These are phyloP conservation scores for Blastomyces silverae DNA, from an alignment of 2,329 filamentous ascomycete genomes.

Conservation along the genomic window DNA sequence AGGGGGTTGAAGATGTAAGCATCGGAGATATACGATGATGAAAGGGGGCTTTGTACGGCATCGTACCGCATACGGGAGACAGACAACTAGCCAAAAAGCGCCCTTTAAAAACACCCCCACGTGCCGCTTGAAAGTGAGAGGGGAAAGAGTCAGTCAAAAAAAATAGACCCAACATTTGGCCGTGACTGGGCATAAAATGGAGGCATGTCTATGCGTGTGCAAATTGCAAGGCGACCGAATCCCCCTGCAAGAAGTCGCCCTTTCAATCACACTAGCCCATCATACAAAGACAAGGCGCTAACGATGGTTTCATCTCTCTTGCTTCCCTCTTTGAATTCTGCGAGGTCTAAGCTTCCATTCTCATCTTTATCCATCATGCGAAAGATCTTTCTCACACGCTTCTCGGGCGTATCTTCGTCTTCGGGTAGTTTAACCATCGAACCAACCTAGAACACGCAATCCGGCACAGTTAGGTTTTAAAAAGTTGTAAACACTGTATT, in stretches of 20 bases:
- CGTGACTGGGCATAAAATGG: background rate
- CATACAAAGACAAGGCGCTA: constrained; percentile 90
- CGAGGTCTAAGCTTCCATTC: constrained; percentile 92
- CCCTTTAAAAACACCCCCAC: background rate
- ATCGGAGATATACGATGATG: background rate
- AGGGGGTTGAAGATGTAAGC: background rate
- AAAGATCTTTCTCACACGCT: constrained; percentile 97
- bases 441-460: constrained; percentile 61
- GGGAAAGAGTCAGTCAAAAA: background rate
- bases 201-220: background rate
- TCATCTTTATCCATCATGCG: constrained; percentile 99
- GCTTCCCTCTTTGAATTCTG: constrained; percentile 98
- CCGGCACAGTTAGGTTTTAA: background rate
- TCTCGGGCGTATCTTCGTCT: constrained; percentile 98
- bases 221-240: background rate
- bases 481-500: background rate
- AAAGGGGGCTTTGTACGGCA: background rate
- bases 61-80: background rate
- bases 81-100: constrained; percentile 1
- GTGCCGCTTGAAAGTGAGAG: background rate
- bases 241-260: constrained; percentile 7
- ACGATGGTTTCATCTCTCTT: constrained; percentile 99
- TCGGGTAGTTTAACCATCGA: constrained; percentile 99
- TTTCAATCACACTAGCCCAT: constrained; percentile 71
- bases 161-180: background rate